These are phyloP conservation scores for Ambrosia hybrid DNA, from an alignment of 140 eudicot genomes.

Conservation along the genomic window DNA sequence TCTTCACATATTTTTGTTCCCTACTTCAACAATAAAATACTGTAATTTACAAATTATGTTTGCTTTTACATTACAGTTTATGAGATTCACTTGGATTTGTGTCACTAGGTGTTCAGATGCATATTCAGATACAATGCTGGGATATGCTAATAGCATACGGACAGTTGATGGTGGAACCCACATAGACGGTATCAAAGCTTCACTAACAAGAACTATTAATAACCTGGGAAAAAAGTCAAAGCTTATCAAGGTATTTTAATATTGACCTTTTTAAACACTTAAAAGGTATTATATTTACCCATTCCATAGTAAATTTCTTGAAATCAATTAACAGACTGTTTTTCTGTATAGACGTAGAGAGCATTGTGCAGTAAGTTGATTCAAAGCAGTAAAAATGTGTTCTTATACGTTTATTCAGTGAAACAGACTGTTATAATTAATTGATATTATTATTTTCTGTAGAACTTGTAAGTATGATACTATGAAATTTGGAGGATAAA, in stretches of 20 bases:
- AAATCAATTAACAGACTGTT: too few species aligned
- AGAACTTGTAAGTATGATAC: neutral
- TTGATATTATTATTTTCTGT: too few species aligned
- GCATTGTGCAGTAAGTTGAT: too few species aligned
- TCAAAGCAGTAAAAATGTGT: too few species aligned
- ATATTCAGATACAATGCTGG: constrained; percentile 91
- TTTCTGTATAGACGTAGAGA: too few species aligned
- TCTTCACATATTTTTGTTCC: neutral
- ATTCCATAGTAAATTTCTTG: neutral
- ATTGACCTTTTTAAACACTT: neutral
- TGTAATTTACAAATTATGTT: constrained; percentile 3
- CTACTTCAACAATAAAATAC: constrained; percentile 9
- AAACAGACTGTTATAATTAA: too few species aligned
- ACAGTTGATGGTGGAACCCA: constrained; percentile 99
- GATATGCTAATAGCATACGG: constrained; percentile 98
- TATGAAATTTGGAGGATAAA: neutral
- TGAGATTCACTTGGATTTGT: constrained; percentile 19
- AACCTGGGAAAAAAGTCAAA: constrained; percentile 84
- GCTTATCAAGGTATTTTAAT: constrained; percentile 58
- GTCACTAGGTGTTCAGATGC: constrained; percentile 94
- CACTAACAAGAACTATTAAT: constrained; percentile 87
- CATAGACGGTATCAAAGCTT: constrained; percentile 90
- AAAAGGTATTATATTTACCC: neutral
- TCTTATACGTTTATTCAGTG: too few species aligned
- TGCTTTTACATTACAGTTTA: neutral